A percentile compares a stretch with the other conserved stretches of the same genome.
These are phyloP conservation scores for Candida silvatica DNA, from an alignment of 805 yeast species.

Conservation along the genomic window DNA sequence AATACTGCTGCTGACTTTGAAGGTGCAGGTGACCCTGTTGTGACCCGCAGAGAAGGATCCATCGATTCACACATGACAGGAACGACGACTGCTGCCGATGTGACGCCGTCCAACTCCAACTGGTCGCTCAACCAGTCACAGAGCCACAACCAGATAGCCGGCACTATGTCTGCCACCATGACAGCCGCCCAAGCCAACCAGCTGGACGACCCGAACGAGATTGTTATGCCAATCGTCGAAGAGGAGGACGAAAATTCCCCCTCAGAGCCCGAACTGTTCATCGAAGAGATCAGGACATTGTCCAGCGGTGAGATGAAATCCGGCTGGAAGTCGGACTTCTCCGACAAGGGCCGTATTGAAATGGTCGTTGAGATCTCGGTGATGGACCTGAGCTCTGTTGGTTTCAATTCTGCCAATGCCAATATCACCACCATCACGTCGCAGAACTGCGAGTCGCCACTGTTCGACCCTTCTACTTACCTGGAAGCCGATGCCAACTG, in stretches of 20 bases:
- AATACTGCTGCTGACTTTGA: neutral
- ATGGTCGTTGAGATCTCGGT: constrained; percentile 64
- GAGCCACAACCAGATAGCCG: constrained; percentile 4
- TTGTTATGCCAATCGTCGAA: constrained; percentile 6
- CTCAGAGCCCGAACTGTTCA: constrained; percentile 34
- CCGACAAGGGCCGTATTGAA: constrained; percentile 72
- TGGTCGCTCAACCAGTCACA: constrained; percentile 16
- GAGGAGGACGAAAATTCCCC: too few species aligned
- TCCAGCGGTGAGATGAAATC: constrained; percentile 73
- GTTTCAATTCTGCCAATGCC: constrained; percentile 21
- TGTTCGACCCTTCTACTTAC: constrained; percentile 17
- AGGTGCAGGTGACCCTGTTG: neutral
- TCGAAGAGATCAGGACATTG: constrained; percentile 69
- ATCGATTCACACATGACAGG: too few species aligned
- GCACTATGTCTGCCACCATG: constrained; percentile 2
- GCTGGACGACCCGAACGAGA: constrained; percentile 10
- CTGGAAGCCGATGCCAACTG: constrained; percentile 36
- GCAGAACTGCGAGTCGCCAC: constrained; percentile 23
- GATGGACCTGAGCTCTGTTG: constrained; percentile 48
- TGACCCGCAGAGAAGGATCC: neutral
- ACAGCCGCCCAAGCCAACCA: neutral
- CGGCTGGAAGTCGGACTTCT: constrained; percentile 95
- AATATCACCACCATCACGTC: constrained; percentile 23
- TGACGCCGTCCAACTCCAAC: constrained; percentile 19
- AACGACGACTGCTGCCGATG: constrained; percentile 1